Evolutionary conservation across 2,329 filamentous ascomycete species (phyloP), one percentile per base, ranked within the genome.

Genomic region (Aspergillus spinulosporus): DNA sequence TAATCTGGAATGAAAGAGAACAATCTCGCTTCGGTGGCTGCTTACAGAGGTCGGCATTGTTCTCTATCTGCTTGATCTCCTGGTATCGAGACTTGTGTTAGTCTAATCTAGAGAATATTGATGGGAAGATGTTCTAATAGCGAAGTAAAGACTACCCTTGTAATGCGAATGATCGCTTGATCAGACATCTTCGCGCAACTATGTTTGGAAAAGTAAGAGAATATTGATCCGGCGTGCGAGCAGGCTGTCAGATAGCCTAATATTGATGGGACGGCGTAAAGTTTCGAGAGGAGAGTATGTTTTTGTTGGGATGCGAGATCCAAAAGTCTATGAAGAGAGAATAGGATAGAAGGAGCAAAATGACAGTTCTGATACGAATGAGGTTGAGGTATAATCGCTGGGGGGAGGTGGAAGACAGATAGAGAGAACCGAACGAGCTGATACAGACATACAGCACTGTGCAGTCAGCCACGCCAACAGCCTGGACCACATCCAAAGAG

Each of bases 51-150:
- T 97, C 92, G 15, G 86, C 84, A 61, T 85, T 88, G 72, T 88
- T 88, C 72, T 96, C 90, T 57, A 97, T 86, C 64, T 94, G 89
- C 67, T 86, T 84, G 63, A 97, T 83, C 78, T 97, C 93, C 88
- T 94, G 67, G 40, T 45, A 52, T 21, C 57, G 11, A 45, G 59
- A 51, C n/a, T 36, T 28, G 50, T 48, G 51, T 67, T 49, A 66
- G 63, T 52, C 54, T 37, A 37, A 4, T 4, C 4, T 11, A 59
- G 32, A n/a, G 26, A 39, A n/a, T 7, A 31, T 51, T 31, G 26
- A 26, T 6, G 11, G 28, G n/a, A 9, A n/a, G 31, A 14, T 21
- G 21, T 21, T 21, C 21, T 21, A 21, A 21, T 21, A 37, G 9
- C 3, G 21, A 21, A 28, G 42, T 14, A 21, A 11, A 48, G 26